A percentile compares a stretch with the other conserved stretches of the same genome.
These are phyloP conservation scores for Aspergillus calidoustus DNA, from an alignment of 2,329 filamentous ascomycete species.

Conservation along the genomic window DNA sequence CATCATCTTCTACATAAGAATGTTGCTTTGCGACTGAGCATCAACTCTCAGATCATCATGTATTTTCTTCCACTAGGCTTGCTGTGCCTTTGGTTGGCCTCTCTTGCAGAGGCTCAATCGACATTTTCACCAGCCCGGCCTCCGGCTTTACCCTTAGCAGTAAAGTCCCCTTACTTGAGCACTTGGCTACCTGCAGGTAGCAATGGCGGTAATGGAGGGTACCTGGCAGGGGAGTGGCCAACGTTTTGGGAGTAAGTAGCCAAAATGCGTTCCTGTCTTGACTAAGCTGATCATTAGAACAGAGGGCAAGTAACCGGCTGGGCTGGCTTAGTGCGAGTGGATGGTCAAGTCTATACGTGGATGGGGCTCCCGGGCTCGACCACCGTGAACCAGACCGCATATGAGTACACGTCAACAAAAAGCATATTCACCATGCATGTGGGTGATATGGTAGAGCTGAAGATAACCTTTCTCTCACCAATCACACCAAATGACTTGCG, in stretches of 20 bases:
- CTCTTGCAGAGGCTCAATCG: conserved; percentile 45
- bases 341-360: conserved; percentile 68
- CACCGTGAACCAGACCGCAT: conserved; percentile 61
- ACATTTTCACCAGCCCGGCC: conserved; percentile 68
- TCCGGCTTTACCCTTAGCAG: conserved; percentile 72
- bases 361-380: conserved; percentile 62
- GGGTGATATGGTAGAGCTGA: conserved; percentile 64
- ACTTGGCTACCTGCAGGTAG: conserved; percentile 69
- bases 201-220: conserved; percentile 66
- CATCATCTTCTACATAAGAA: conserved; percentile 11
- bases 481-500: conserved; percentile 68
- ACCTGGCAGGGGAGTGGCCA: conserved; percentile 71
- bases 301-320: conserved; percentile 65
- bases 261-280: not conserved
- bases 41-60: conserved; percentile 32
- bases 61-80: conserved; percentile 32
- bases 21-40: conserved; percentile 27
- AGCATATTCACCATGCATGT: conserved; percentile 73
- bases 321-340: conserved; percentile 72
- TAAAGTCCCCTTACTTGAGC: conserved; percentile 75
- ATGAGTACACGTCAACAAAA: conserved; percentile 73
- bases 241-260: conserved; percentile 68
- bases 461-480: conserved; percentile 72
- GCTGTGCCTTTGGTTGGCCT: conserved; percentile 30
- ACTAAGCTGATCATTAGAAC: not conserved